Evolutionary conservation across 1,139 yeast species (phyloP).

Genomic region (Candida labiduridarum): DNA sequence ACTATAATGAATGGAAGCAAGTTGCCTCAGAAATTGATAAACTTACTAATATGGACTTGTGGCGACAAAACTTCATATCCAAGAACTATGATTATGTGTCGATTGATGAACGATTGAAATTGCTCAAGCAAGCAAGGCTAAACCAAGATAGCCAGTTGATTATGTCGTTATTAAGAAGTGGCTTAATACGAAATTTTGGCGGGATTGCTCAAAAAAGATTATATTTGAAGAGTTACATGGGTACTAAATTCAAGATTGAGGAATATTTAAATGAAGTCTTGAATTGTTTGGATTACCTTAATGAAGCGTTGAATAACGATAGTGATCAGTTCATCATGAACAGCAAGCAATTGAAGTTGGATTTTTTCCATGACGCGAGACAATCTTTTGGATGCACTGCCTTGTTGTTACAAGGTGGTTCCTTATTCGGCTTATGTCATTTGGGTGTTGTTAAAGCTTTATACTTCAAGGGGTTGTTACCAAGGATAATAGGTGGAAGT

Average conservation of each 20-base stretch:
- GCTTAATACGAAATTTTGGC: conserved; percentile 86
- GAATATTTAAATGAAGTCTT: conserved; percentile 81
- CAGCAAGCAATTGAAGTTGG: conserved; percentile 65
- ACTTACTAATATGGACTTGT: conserved; percentile 68
- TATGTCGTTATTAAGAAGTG: conserved; percentile 76
- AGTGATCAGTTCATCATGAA: conserved; percentile 44
- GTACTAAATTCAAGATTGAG: conserved; percentile 86
- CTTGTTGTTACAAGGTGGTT: conserved; percentile 88
- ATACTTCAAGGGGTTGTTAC: conserved; percentile 71
- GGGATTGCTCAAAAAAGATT: conserved; percentile 81
- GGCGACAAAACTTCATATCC: conserved; percentile 87
- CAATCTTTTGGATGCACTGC: conserved; percentile 93
- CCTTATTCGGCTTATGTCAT: conserved; percentile 90
- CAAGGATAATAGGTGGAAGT: conserved; percentile 87
- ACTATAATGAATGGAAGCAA: conserved; percentile 63
- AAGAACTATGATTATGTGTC: conserved; percentile 82
- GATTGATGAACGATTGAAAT: conserved; percentile 71
- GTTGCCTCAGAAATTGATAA: conserved; percentile 64
- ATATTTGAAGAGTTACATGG: conserved; percentile 80
- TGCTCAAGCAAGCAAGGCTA: conserved; percentile 62
- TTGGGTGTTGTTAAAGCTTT: conserved; percentile 88
- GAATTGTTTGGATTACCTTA: conserved; percentile 61
- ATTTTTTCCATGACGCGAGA: conserved; percentile 87
- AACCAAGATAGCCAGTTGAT: conserved; percentile 59
- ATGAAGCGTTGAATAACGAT: conserved; percentile 38